phyloP scores from a whole-genome alignment of 169 alveolate genomes.

The Babesia ovata region DNA sequence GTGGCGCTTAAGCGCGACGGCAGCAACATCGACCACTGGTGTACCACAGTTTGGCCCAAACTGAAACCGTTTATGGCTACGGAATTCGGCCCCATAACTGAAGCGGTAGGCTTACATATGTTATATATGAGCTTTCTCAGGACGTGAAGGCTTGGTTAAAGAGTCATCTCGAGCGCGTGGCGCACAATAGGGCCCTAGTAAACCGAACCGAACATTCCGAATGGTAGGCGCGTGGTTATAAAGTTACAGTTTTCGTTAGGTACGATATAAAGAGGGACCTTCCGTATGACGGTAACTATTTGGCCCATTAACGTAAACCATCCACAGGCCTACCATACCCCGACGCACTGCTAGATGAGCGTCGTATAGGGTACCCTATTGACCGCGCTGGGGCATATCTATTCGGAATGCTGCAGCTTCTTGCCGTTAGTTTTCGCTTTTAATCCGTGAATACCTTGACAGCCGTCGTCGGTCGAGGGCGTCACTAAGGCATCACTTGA shows the following conservation, averaged over 20 bases:
- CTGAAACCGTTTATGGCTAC: slow-evolving; percentile 23
- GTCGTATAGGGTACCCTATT: slow-evolving; percentile 57
- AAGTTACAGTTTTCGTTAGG: slow-evolving; percentile 2
- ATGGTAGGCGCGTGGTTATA: slow-evolving; percentile 16
- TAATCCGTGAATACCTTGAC: neutral
- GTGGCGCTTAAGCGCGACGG: slow-evolving; percentile 58
- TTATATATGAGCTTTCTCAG: neutral
- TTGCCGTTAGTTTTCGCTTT: slow-evolving; percentile 16
- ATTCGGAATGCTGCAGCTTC: slow-evolving; percentile 34
- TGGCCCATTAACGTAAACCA: neutral
- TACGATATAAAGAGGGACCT: slow-evolving; percentile 51
- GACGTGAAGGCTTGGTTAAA: slow-evolving; percentile 45
- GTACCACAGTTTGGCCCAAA: slow-evolving; percentile 46
- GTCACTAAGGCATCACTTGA: slow-evolving; percentile 2
- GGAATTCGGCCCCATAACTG: slow-evolving; percentile 19
- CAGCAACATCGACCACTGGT: slow-evolving; percentile 47
- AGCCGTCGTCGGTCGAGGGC: slow-evolving; percentile 6
- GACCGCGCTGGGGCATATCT: slow-evolving; percentile 43
- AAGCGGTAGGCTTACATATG: neutral
- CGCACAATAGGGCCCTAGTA: slow-evolving; percentile 25
- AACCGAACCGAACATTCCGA: slow-evolving; percentile 9
- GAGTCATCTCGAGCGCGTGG: slow-evolving; percentile 48
- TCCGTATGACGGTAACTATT: slow-evolving; percentile 50
- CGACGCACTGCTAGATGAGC: slow-evolving; percentile 44
- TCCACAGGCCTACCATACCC: slow-evolving; percentile 58